Percentiles rank a stretch among this genome's conserved stretches.
phyloP scores from a whole-genome alignment of 495 filamentous ascomycete species.

The Pseudoneurospora amorphoporcata region DNA sequence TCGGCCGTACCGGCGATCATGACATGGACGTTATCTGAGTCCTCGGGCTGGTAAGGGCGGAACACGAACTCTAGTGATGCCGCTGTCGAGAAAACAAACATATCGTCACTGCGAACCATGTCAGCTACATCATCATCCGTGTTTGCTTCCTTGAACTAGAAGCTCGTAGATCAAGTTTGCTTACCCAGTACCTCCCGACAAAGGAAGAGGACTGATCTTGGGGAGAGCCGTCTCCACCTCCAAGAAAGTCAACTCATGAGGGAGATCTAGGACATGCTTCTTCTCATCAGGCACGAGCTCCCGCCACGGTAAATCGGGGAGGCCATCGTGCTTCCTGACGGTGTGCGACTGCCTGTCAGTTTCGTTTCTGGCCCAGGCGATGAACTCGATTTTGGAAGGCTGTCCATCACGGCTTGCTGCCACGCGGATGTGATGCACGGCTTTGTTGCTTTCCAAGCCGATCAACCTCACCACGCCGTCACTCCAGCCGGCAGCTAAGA shows the following conservation, averaged over 20 bases:
- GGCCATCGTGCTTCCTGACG: neutral
- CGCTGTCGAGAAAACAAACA: conserved; percentile 55
- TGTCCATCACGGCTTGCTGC: conserved; percentile 13
- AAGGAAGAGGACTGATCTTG: conserved; percentile 60
- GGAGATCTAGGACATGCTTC: conserved; percentile 46
- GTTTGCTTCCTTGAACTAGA: neutral
- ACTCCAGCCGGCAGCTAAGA: conserved; percentile 68
- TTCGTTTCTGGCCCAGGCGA: conserved; percentile 66
- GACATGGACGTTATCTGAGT: conserved; percentile 67
- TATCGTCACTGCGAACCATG: conserved; percentile 45
- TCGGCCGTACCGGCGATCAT: conserved; percentile 69
- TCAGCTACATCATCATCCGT: conserved; percentile 9
- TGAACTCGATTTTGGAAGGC: conserved; percentile 43
- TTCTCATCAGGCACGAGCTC: conserved; percentile 29
- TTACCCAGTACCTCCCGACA: conserved; percentile 47
- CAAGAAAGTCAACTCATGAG: conserved; percentile 62
- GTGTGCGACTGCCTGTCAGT: conserved; percentile 29
- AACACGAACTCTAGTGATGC: conserved; percentile 62
- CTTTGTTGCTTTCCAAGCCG: conserved; percentile 66
- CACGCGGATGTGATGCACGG: conserved; percentile 55
- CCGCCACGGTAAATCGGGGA: conserved; percentile 12
- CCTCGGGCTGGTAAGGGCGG: conserved; percentile 47
- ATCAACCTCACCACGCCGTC: conserved; percentile 61
- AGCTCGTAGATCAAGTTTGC: conserved; percentile 9
- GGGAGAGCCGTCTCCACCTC: conserved; percentile 75